Percentiles rank a stretch among this genome's conserved stretches.
phyloP scores from a whole-genome alignment of 805 yeast genomes.

The Saccharomycopsis selenospora region DNA sequence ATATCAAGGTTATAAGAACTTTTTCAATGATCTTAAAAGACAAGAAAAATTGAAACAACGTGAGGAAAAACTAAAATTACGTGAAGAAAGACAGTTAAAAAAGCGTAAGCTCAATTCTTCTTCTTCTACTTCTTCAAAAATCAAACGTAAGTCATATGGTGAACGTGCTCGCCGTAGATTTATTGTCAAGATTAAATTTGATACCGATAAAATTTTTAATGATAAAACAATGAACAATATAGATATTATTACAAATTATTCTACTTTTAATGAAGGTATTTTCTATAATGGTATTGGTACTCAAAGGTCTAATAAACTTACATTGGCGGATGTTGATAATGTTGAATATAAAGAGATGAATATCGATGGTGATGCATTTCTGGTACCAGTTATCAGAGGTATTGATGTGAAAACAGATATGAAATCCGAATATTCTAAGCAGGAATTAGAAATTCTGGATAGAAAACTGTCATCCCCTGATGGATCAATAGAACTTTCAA shows the following conservation, averaged over 20 bases:
- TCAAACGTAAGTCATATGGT: not conserved
- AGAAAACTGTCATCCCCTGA: too few species aligned
- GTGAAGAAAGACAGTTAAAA: not conserved
- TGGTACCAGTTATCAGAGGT: conserved; percentile 14
- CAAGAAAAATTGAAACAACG: conserved; percentile 4
- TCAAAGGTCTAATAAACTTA: conserved; percentile 2
- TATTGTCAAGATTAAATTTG: conserved; percentile 9
- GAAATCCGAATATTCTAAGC: too few species aligned
- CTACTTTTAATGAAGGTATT: conserved; percentile 5
- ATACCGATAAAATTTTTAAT: conserved; percentile 5
- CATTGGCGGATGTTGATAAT: conserved; percentile 4
- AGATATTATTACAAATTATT: conserved; percentile 8
- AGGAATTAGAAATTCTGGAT: too few species aligned
- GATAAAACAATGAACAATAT: not conserved
- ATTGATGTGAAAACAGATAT: conserved; percentile 3
- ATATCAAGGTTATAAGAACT: conserved; percentile 50
- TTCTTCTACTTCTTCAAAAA: too few species aligned
- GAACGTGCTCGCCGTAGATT: not conserved
- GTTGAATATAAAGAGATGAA: conserved; percentile 4
- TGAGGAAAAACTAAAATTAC: not conserved
- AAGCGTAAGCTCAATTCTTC: too few species aligned
- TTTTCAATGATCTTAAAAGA: conserved; percentile 16
- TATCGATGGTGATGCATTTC: conserved; percentile 2
- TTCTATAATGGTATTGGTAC: not conserved
- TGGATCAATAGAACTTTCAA: not conserved